Base-by-base conservation (phyloP, 2,329 filamentous ascomycete genomes). In the Helminthosporium solani region DNA sequence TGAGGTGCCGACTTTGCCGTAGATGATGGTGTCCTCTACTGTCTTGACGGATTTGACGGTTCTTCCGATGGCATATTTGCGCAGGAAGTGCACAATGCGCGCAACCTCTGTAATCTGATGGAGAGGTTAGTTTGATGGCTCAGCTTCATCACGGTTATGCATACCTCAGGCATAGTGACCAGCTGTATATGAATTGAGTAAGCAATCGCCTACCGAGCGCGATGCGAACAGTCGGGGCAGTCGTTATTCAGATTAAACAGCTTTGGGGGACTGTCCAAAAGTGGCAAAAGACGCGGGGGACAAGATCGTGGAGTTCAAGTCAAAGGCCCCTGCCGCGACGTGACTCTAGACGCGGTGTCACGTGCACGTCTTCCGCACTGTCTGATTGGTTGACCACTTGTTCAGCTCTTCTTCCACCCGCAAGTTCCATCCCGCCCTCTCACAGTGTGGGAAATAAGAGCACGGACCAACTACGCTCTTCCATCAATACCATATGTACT, bases 1-100 rank as follows among this genome's bases (percentile, higher is more conserved):
- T 15, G 81, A 88, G 0, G 88, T 95, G 23, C 91, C 90, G 16
- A 84, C 90, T 71, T 97, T 96, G 57, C 91, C 90, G 70, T 91
- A 99, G 5, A 99, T 80, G 64, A 87, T 92, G 57, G 65, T 75
- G 73, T 99, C 92, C 60, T 96, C 85, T 52, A 85, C 79, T 11
- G 88, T 86, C 19, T 80, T 75, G 44, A 88, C 86, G 33, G 79
- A 81, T 37, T 78, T 74, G 50, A 99, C 85, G 8, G 79, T 87
- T 73, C 89, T 94, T 45, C 89, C 90, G 21, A 95, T 86, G n/a
- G 95, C 79, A 68, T 90, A 82, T 54, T 87, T 85, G 49, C 83
- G 85, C 31, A 99, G 82, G 67, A 86, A 95, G 67, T 96, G 87
- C 40, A 95, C 89, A 55, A 92, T 82, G 34, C 91, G 87, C 16